Conservation (phyloP, 192 early-diverging fungal species). For the Helicostylum pulchrum region DNA sequence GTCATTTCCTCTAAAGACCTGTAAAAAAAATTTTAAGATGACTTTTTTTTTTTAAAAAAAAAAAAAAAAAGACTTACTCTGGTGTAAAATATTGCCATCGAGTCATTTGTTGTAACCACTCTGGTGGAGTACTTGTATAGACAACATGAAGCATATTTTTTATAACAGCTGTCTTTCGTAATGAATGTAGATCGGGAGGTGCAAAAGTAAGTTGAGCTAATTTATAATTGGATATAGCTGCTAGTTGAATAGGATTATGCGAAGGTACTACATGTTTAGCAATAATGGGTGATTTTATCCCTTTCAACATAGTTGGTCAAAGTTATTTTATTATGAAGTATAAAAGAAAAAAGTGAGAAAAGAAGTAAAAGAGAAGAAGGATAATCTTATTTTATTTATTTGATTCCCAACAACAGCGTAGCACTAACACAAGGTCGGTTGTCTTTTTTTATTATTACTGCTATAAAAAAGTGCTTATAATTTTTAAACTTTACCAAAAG, state of each 20-base stretch:
- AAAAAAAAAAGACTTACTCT: slow-evolving; percentile 26
- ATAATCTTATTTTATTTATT: background rate
- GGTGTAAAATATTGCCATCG: slow-evolving; percentile 39
- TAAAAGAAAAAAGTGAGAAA: background rate
- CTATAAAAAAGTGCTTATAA: background rate
- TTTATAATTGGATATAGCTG: slow-evolving; percentile 43
- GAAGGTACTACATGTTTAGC: slow-evolving; percentile 16
- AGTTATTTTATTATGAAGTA: slow-evolving; percentile 2
- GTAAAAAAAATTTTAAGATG: background rate
- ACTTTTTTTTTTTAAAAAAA: background rate
- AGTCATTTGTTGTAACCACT: slow-evolving; percentile 39
- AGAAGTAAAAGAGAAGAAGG: background rate
- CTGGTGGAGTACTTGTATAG: slow-evolving; percentile 35
- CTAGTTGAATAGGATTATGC: slow-evolving; percentile 40
- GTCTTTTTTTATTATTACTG: slow-evolving; percentile 1
- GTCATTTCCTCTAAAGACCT: slow-evolving; percentile 37
- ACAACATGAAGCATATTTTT: slow-evolving; percentile 37
- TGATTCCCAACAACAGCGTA: too few relatives aligned
- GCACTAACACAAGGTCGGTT: background rate
- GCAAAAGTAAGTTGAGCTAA: slow-evolving; percentile 41
- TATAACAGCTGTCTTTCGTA: slow-evolving; percentile 38
- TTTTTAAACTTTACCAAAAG: slow-evolving; percentile 38
- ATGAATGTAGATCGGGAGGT: slow-evolving; percentile 33
- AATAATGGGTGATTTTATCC: background rate
- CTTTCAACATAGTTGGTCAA: background rate